Percentiles rank a stretch among this genome's conserved stretches.
Conservation (phyloP, 1,284 basidiomycete species). For the Irpex sp. region DNA sequence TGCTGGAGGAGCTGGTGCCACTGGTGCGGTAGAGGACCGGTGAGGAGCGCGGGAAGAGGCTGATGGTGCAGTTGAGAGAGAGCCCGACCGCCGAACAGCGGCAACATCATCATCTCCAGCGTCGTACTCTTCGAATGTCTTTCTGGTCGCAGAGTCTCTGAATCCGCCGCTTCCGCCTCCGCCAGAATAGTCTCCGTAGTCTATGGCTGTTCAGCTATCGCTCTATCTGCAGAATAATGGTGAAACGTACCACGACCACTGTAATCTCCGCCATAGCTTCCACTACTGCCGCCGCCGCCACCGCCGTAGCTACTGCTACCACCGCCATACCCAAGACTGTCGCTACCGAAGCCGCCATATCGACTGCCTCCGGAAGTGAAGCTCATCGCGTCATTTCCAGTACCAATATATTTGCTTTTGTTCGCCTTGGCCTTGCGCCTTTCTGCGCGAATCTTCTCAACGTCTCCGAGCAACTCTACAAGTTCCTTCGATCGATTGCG, state of each 20-base stretch:
- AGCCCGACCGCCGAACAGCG: slow-evolving; percentile 39
- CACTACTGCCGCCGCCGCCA: slow-evolving; percentile 21
- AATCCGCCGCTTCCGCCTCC: slow-evolving; percentile 48
- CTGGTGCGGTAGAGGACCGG: slow-evolving; percentile 26
- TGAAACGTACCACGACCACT: slow-evolving; percentile 25
- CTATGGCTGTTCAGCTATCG: slow-evolving; percentile 16
- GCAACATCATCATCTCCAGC: slow-evolving; percentile 90
- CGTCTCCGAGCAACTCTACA: slow-evolving; percentile 84
- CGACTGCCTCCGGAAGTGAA: slow-evolving; percentile 56
- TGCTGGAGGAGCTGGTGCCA: slow-evolving; percentile 41
- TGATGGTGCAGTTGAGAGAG: slow-evolving; percentile 23
- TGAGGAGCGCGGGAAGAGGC: slow-evolving; percentile 22
- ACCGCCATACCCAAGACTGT: slow-evolving; percentile 39
- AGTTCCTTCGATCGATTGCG: slow-evolving; percentile 94
- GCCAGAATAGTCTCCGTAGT: slow-evolving; percentile 32
- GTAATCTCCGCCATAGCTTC: slow-evolving; percentile 30
- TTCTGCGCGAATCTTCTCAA: slow-evolving; percentile 88
- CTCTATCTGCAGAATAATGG: slow-evolving; percentile 9
- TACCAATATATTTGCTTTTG: slow-evolving; percentile 87
- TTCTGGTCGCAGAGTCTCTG: slow-evolving; percentile 51
- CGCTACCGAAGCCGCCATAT: slow-evolving; percentile 84
- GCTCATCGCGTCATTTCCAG: slow-evolving; percentile 75
- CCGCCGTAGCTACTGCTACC: slow-evolving; percentile 30
- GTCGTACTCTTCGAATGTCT: slow-evolving; percentile 90
- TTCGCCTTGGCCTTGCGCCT: slow-evolving; percentile 93